Percentiles rank a stretch among this genome's conserved stretches.
Conservation (phyloP, 306 rosid genomes). For the Quercus aquifolioides region DNA sequence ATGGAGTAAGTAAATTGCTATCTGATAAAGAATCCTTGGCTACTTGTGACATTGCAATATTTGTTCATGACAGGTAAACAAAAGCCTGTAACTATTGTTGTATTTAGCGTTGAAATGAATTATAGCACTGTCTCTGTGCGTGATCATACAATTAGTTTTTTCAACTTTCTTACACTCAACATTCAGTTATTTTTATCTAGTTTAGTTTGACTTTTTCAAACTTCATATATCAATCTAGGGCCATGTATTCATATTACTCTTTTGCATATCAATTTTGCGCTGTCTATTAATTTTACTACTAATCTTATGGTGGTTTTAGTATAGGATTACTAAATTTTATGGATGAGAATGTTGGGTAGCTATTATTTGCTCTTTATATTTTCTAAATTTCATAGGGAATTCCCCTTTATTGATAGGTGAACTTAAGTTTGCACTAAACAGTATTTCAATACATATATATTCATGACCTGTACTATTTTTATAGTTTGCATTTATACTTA, state of each 20-base stretch:
- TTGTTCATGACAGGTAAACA: slow-evolving; percentile 85
- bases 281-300: neutral
- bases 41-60: slow-evolving; percentile 84
- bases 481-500: neutral
- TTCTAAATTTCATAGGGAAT: neutral
- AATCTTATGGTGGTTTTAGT: neutral
- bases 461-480: neutral
- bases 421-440: neutral
- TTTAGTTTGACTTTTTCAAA: neutral
- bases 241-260: neutral
- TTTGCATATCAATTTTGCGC: neutral
- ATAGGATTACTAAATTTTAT: neutral
- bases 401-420: neutral
- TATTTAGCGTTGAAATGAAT: neutral
- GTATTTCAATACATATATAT: neutral
- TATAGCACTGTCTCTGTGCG: neutral
- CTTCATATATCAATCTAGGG: neutral
- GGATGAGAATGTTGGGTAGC: neutral
- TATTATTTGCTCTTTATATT: neutral
- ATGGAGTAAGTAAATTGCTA: slow-evolving; percentile 59
- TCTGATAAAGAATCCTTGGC: slow-evolving; percentile 88
- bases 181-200: neutral
- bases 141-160: neutral
- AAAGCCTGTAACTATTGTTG: neutral
- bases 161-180: neutral